Conservation (phyloP, 306 rosid genomes). For the Rosa persica region DNA sequence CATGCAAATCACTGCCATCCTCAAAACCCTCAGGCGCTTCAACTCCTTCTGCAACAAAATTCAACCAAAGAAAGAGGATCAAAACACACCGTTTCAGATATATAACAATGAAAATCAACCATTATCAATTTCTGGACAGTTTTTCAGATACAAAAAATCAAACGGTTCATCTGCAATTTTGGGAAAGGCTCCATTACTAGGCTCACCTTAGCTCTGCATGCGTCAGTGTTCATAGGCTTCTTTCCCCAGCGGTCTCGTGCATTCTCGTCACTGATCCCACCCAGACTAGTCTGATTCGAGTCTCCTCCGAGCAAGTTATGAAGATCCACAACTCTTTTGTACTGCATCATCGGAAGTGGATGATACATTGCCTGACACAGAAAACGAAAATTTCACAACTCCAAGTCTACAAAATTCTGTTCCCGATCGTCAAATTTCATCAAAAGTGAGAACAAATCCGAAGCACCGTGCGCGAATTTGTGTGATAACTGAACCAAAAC, state of each 20-base stretch:
- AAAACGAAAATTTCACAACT: background rate
- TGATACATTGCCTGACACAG: constrained; percentile 66
- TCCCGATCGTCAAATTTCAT: background rate
- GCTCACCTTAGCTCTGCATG: constrained; percentile 68
- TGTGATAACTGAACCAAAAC: background rate
- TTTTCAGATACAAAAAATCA: constrained; percentile 1
- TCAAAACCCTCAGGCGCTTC: constrained; percentile 63
- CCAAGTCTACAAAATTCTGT: background rate
- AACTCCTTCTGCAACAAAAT: constrained; percentile 28
- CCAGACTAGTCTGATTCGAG: constrained; percentile 49
- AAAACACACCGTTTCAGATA: background rate
- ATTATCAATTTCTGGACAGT: constrained; percentile 45
- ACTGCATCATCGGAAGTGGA: constrained; percentile 63
- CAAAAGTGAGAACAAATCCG: background rate
- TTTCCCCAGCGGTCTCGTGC: constrained; percentile 54
- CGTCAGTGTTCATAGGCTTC: constrained; percentile 62
- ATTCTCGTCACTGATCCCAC: constrained; percentile 67
- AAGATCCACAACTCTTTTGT: constrained; percentile 65
- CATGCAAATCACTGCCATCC: constrained; percentile 49
- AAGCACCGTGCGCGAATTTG: background rate
- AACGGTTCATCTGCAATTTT: background rate
- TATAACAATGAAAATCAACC: background rate
- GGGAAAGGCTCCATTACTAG: background rate
- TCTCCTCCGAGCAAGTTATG: constrained; percentile 69
- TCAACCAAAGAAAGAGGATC: background rate